These are phyloP conservation scores for Flaveria sonorensis DNA, from an alignment of 129 eudicot species.

Conservation along the genomic window DNA sequence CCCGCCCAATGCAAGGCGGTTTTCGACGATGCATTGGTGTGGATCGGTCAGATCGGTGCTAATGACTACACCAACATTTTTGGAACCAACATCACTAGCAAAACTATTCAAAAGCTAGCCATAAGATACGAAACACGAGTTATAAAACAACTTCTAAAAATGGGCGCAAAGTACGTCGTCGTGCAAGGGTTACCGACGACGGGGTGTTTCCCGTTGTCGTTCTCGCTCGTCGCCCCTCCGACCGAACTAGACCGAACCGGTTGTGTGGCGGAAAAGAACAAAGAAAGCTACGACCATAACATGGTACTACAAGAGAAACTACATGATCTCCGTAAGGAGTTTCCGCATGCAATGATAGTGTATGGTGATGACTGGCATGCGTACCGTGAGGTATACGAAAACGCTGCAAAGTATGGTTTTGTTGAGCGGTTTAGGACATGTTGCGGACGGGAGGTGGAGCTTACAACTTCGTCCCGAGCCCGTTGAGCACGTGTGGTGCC, in stretches of 20 bases:
- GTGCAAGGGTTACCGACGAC: conserved; percentile 46
- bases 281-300: conserved; percentile 37
- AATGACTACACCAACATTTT: conserved; percentile 42
- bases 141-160: conserved; percentile 26
- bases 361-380: conserved; percentile 40
- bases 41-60: conserved; percentile 43
- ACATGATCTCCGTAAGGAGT: background rate
- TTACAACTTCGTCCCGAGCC: background rate
- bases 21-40: conserved; percentile 36
- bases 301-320: conserved; percentile 27
- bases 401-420: conserved; percentile 36
- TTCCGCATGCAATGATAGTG: conserved; percentile 31
- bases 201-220: conserved; percentile 36
- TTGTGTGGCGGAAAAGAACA: conserved; percentile 33
- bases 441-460: conserved; percentile 23
- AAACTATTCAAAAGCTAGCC: conserved; percentile 32
- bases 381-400: conserved; percentile 24
- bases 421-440: conserved; percentile 36
- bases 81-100: conserved; percentile 20
- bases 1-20: conserved; percentile 26
- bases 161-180: conserved; percentile 42
- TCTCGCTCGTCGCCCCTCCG: background rate
- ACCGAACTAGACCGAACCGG: conserved; percentile 31
- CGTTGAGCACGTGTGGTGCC: conserved; percentile 32
- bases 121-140: conserved; percentile 21